Evolutionary conservation across 257 asterid species (phyloP).

Genomic region (Verbena officinalis): DNA sequence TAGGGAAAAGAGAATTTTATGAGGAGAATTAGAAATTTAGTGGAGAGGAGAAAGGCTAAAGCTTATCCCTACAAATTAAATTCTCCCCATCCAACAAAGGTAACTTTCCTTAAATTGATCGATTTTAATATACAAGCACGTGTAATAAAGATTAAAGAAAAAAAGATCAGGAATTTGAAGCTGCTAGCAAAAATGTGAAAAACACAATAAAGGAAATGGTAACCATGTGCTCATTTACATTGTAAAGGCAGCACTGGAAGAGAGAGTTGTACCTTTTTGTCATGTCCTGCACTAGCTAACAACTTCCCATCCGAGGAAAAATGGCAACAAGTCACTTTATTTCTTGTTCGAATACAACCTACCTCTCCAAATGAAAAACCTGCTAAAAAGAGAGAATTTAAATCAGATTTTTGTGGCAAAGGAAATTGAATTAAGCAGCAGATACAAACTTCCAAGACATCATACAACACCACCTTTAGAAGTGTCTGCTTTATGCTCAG

Average conservation of each 20-base stretch:
- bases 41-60: too few relatives aligned
- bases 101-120: constrained; percentile 5
- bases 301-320: constrained; percentile 97
- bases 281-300: constrained; percentile 97
- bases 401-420: background rate
- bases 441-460: constrained; percentile 16
- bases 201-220: background rate
- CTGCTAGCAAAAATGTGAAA: constrained; percentile 2
- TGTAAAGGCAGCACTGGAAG: background rate
- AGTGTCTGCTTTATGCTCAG: constrained; percentile 70
- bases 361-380: constrained; percentile 84
- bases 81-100: too few relatives aligned
- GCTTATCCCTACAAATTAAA: too few relatives aligned
- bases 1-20: too few relatives aligned
- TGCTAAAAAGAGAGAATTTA: constrained; percentile 28
- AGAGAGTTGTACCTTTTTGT: constrained; percentile 66
- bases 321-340: constrained; percentile 92
- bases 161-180: constrained; percentile 1
- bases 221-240: constrained; percentile 1
- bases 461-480: constrained; percentile 62
- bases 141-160: background rate
- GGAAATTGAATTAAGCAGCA: constrained; percentile 23
- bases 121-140: background rate
- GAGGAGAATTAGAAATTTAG: too few relatives aligned
- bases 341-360: constrained; percentile 87